These are phyloP conservation scores for Centrapalus pauciflorus DNA, from an alignment of 129 eudicot genomes.

Conservation along the genomic window DNA sequence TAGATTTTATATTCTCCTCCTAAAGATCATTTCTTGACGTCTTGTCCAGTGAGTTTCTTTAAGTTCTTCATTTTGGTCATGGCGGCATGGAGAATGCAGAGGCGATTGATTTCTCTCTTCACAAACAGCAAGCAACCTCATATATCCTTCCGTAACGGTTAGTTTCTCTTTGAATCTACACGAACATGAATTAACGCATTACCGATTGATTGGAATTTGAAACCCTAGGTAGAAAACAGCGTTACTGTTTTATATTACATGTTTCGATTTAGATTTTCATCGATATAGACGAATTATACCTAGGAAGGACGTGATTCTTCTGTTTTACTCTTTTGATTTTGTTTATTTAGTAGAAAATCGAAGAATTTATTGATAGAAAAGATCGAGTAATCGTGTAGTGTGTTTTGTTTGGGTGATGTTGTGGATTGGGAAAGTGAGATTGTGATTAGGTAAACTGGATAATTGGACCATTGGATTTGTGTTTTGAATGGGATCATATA, in stretches of 20 bases:
- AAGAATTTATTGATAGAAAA: too few relatives aligned
- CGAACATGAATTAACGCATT: not conserved
- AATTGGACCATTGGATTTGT: too few relatives aligned
- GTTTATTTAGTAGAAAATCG: not conserved
- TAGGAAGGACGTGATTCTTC: not conserved
- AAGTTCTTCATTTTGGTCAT: conserved; percentile 7
- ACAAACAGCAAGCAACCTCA: conserved; percentile 28
- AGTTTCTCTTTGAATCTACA: not conserved
- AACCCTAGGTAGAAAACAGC: conserved; percentile 11
- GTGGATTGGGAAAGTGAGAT: too few relatives aligned
- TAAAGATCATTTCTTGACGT: too few relatives aligned
- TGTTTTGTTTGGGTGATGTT: not conserved
- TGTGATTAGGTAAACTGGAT: too few relatives aligned
- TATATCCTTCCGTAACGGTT: conserved; percentile 28
- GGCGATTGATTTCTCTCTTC: conserved; percentile 42
- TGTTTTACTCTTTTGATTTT: not conserved
- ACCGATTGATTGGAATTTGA: too few relatives aligned
- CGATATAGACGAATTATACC: too few relatives aligned
- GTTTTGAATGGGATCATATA: too few relatives aligned
- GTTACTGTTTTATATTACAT: not conserved
- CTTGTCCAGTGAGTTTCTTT: not conserved
- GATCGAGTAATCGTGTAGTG: not conserved
- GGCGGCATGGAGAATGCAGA: conserved; percentile 42
- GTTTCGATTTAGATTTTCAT: too few relatives aligned
- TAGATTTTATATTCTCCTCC: not conserved